Percentiles rank a stretch among this genome's conserved stretches.
These are phyloP conservation scores for Hymenoscyphus fructigenus DNA, from an alignment of 2,329 filamentous ascomycete genomes.

Conservation along the genomic window DNA sequence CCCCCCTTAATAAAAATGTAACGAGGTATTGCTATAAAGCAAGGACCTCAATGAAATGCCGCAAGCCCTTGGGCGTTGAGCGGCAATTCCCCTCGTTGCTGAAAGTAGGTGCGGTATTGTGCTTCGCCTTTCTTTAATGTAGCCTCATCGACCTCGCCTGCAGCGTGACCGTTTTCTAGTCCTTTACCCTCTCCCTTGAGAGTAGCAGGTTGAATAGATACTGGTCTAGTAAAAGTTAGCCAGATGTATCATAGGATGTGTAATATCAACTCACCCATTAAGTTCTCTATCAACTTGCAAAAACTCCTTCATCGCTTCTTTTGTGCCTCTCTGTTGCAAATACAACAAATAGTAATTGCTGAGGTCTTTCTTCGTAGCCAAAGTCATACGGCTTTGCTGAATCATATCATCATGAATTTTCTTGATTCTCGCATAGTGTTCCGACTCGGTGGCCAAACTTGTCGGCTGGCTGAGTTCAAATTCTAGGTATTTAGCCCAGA, in stretches of 20 bases:
- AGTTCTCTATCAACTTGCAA: conserved; percentile 80
- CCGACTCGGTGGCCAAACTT: conserved; percentile 59
- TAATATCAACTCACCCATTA: conserved; percentile 63
- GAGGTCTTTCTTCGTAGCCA: conserved; percentile 69
- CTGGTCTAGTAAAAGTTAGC: conserved; percentile 38
- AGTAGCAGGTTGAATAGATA: conserved; percentile 42
- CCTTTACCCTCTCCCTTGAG: conserved; percentile 40
- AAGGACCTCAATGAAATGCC: conserved; percentile 26
- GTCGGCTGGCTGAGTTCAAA: conserved; percentile 87
- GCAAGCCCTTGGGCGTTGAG: conserved; percentile 32
- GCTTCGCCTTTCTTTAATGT: conserved; percentile 44
- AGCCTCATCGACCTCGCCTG: conserved; percentile 43
- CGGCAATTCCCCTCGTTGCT: conserved; percentile 32
- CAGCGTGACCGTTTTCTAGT: conserved; percentile 44
- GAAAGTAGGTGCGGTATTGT: conserved; percentile 45
- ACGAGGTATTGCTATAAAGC: no score
- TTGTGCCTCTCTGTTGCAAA: conserved; percentile 77
- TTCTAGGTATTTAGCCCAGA: conserved; percentile 86
- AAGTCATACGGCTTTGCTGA: conserved; percentile 67
- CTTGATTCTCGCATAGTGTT: conserved; percentile 73
- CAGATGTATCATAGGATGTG: background rate
- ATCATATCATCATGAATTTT: conserved; percentile 75
- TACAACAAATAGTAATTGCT: conserved; percentile 79
- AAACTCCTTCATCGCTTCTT: conserved; percentile 84
- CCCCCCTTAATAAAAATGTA: no score